Evolutionary conservation across 1,139 yeast species (phyloP).

Genomic region (Yamadazyma triangularis): DNA sequence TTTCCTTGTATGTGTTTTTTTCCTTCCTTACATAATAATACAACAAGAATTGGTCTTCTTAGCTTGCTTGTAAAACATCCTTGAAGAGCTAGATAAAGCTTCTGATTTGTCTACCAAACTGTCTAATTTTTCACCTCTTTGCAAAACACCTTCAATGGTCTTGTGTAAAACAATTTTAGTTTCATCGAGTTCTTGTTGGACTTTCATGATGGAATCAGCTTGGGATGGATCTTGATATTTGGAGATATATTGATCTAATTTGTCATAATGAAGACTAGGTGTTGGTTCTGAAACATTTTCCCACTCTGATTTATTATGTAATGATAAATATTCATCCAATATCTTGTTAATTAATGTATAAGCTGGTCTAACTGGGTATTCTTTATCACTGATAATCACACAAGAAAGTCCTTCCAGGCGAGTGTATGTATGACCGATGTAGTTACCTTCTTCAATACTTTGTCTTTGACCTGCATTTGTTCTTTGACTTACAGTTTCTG

Average conservation of each 20-base stretch:
- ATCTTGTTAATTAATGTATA: constrained; percentile 87
- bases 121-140: constrained; percentile 90
- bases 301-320: constrained; percentile 80
- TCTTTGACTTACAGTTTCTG: constrained; percentile 86
- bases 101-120: constrained; percentile 92
- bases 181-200: constrained; percentile 96
- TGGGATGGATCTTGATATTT: constrained; percentile 96
- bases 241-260: constrained; percentile 63
- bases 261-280: constrained; percentile 48
- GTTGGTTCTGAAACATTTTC: constrained; percentile 47
- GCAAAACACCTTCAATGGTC: constrained; percentile 90
- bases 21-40: constrained; percentile 70
- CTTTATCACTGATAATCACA: constrained; percentile 88
- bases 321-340: constrained; percentile 82
- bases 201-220: constrained; percentile 95
- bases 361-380: constrained; percentile 97
- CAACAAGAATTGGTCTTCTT: constrained; percentile 97
- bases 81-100: constrained; percentile 80
- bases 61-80: constrained; percentile 96
- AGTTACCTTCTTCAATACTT: constrained; percentile 85
- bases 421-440: constrained; percentile 88
- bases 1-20: too few species aligned
- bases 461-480: constrained; percentile 90
- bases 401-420: constrained; percentile 93
- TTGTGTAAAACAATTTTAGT: constrained; percentile 94